Evolutionary conservation across 1,139 yeast species (phyloP), one percentile per base, ranked within the genome.

Genomic region (Sugiyamaella sp.): DNA sequence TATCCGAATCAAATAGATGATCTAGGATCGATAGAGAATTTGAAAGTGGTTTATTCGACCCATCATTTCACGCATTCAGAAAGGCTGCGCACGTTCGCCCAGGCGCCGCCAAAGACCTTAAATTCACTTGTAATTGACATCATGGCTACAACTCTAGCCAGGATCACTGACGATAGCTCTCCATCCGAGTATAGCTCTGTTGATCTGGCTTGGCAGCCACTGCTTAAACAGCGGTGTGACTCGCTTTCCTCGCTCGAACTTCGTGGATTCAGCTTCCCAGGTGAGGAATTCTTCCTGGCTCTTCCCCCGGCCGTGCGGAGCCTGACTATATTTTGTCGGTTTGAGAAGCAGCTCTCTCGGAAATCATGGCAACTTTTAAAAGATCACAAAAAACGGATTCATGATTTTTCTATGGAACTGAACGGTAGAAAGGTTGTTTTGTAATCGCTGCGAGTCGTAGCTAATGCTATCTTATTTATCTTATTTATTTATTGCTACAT

Each of bases 1-100:
- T 63, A 63, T 47, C 66, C 66, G 12, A 54, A 51, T 42, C 56
- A 54, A 12, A 55, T 63, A 3, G 57, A 59, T 48, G 63, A 61
- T 45, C 56, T 63, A 35, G 61, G 61, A 5, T 56, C 61, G 2
- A 55, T 61, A n/a, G 46, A 49, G 16, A 40, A 45, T 27, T 53
- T 62, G 12, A 45, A 46, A 6, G 58, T 63, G 9, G 49, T 51
- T 6, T 62, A 58, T 44, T 56, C 64, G 3, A 58, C 54, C 21
- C 48, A 54, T 43, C 54, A 58, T 37, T 60, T 60, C 39, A 47
- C 46, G 19, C 46, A 50, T 41, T 55, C 52, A 9, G 66, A 63
- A 48, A 55, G 66, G 8, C 51, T 62, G 32, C 49, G 53, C 9
- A 52, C 57, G 1, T 52, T 62, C 12, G 61, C 60, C 2, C 59